Evolutionary conservation across 2,329 filamentous ascomycete species (phyloP).

Genomic region (Chlorencoelia australis): DNA sequence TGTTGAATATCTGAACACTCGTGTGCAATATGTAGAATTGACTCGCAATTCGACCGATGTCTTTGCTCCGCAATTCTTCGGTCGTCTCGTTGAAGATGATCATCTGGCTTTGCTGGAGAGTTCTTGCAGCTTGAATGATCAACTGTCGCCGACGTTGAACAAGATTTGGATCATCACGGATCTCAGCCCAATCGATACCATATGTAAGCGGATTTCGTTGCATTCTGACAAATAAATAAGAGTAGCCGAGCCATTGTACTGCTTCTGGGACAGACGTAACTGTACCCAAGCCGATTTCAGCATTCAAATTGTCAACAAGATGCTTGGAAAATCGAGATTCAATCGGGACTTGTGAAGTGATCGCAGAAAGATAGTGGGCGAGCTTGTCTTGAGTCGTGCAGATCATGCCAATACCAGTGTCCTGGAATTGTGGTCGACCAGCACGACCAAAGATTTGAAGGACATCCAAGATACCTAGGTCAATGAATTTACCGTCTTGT

Average conservation of each 20-base stretch:
- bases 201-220: constrained; percentile 82
- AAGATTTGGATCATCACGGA: constrained; percentile 75
- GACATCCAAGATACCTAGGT: constrained; percentile 91
- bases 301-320: constrained; percentile 92
- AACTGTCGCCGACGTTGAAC: constrained; percentile 78
- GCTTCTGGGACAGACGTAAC: constrained; percentile 91
- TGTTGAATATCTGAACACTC: constrained; percentile 93
- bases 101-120: constrained; percentile 92
- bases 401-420: constrained; percentile 96
- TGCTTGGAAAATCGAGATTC: constrained; percentile 94
- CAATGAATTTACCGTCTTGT: constrained; percentile 92
- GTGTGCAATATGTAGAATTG: constrained; percentile 93
- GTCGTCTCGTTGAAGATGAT: constrained; percentile 96
- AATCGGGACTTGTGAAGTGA: constrained; percentile 93
- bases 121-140: constrained; percentile 77
- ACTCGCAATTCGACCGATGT: constrained; percentile 91
- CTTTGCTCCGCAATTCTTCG: constrained; percentile 86
- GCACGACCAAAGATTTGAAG: constrained; percentile 98
- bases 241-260: constrained; percentile 96
- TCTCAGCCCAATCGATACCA: constrained; percentile 90
- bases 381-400: constrained; percentile 94
- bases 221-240: constrained; percentile 96
- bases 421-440: constrained; percentile 93
- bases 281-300: constrained; percentile 85
- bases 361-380: constrained; percentile 79